phyloP scores from a whole-genome alignment of 805 yeast genomes.

The Candida vartiovaarae region DNA sequence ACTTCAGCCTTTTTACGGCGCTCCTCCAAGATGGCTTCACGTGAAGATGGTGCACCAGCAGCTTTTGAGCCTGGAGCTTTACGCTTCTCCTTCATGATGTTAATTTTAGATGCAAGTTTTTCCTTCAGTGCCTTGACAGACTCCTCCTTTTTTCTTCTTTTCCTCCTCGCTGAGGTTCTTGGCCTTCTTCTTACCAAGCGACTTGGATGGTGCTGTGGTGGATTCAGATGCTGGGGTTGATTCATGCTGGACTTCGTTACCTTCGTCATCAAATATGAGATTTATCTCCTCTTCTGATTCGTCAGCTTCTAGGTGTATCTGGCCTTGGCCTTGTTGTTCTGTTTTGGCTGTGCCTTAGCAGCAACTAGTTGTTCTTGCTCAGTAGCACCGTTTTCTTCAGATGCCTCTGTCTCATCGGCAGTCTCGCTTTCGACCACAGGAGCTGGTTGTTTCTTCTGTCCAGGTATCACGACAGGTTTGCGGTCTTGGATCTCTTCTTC shows the following conservation, averaged over 20 bases:
- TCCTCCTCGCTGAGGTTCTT: conserved; percentile 39
- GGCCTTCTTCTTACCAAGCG: conserved; percentile 17
- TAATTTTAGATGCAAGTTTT: conserved; percentile 72
- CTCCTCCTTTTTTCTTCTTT: conserved; percentile 40
- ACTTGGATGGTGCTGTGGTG: conserved; percentile 1
- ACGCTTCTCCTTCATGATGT: conserved; percentile 64
- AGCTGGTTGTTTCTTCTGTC: conserved; percentile 21
- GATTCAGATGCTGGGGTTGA: conserved; percentile 9
- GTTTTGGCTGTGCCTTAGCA: not conserved
- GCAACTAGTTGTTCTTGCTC: conserved; percentile 14
- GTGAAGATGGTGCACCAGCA: conserved; percentile 74
- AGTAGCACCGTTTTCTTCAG: conserved; percentile 15
- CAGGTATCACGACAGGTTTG: conserved; percentile 37
- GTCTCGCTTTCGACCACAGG: conserved; percentile 13
- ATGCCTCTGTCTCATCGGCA: conserved; percentile 3
- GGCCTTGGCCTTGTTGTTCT: conserved; percentile 19
- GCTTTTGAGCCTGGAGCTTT: conserved; percentile 85
- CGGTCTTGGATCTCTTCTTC: conserved; percentile 46
- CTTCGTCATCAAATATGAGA: conserved; percentile 67
- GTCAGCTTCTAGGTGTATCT: conserved; percentile 19
- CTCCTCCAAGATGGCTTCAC: conserved; percentile 72
- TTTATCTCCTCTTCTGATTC: conserved; percentile 29
- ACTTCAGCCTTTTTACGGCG: conserved; percentile 39
- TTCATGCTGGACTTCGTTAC: conserved; percentile 36
- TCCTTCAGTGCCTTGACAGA: conserved; percentile 64